These are phyloP conservation scores for Adiantum capillusveneris DNA, from an alignment of 75 land plant genomes.

Conservation along the genomic window DNA sequence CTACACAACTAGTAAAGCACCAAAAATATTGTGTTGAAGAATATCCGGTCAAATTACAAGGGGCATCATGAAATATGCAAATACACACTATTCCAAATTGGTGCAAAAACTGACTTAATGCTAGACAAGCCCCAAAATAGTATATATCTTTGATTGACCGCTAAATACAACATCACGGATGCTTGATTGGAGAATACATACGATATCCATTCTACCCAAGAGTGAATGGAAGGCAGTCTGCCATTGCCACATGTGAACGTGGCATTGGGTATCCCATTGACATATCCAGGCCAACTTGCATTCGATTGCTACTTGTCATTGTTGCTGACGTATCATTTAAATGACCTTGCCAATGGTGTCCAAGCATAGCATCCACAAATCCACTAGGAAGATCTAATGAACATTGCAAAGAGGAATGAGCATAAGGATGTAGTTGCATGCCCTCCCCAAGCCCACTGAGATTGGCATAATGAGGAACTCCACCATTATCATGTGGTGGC, in stretches of 20 bases:
- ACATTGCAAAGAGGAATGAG: too few relatives aligned
- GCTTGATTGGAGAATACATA: conserved; percentile 8
- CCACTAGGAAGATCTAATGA: conserved; percentile 20
- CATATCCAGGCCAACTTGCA: conserved; percentile 16
- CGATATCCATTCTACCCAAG: conserved; percentile 32
- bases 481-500: conserved; percentile 11
- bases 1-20: too few relatives aligned
- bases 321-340: conserved; percentile 16
- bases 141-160: too few relatives aligned
- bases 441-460: conserved; percentile 11
- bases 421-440: conserved; percentile 19
- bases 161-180: conserved; percentile 4
- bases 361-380: conserved; percentile 17
- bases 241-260: conserved; percentile 19
- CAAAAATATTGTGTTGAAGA: too few relatives aligned
- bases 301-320: conserved; percentile 10
- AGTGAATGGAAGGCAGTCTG: conserved; percentile 23
- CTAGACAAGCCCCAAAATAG: too few relatives aligned
- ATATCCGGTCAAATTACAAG: too few relatives aligned
- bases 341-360: conserved; percentile 27
- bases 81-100: too few relatives aligned
- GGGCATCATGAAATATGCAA: too few relatives aligned
- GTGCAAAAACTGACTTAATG: too few relatives aligned
- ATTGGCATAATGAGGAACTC: conserved; percentile 1
- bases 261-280: conserved; percentile 32